Evolutionary conservation across 192 early-diverging fungal genomes (phyloP).

Genomic region (Dimargaris cristalligena): DNA sequence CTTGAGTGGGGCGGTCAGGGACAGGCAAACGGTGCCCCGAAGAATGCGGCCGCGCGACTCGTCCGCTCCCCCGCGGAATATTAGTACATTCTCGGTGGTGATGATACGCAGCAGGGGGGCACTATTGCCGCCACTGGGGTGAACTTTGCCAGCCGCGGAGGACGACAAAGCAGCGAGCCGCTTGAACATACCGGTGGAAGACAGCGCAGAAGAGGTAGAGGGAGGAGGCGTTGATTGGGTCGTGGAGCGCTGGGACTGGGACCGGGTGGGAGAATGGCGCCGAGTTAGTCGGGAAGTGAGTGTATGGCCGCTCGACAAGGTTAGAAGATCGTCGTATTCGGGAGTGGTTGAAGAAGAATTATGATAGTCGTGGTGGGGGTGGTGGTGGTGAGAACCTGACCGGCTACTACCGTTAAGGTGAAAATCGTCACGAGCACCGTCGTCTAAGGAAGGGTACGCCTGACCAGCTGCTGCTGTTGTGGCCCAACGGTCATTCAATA

Average conservation of each 20-base stretch:
- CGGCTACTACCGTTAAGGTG: too few species aligned
- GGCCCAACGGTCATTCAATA: not conserved
- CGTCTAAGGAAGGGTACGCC: not conserved
- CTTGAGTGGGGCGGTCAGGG: not conserved
- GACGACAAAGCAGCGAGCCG: not conserved
- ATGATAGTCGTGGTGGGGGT: not conserved
- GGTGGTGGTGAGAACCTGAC: too few species aligned
- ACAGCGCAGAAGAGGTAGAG: too few species aligned
- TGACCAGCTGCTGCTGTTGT: not conserved
- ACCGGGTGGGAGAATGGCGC: too few species aligned
- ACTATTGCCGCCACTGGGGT: not conserved
- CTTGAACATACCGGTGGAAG: not conserved
- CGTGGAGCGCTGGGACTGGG: not conserved
- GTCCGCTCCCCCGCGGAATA: not conserved
- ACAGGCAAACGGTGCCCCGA: slow-evolving; percentile 8
- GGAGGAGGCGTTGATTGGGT: not conserved
- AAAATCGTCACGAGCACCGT: too few species aligned
- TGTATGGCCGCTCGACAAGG: too few species aligned
- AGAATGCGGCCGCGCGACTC: slow-evolving; percentile 8
- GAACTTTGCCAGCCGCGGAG: not conserved
- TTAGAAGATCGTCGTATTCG: too few species aligned
- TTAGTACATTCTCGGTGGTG: slow-evolving; percentile 8
- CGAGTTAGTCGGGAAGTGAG: too few species aligned
- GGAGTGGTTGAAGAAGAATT: too few species aligned
- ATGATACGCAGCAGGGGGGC: slow-evolving; percentile 10